phyloP scores from a whole-genome alignment of 768 basidiomycete species.

The Panellus pusillus region DNA sequence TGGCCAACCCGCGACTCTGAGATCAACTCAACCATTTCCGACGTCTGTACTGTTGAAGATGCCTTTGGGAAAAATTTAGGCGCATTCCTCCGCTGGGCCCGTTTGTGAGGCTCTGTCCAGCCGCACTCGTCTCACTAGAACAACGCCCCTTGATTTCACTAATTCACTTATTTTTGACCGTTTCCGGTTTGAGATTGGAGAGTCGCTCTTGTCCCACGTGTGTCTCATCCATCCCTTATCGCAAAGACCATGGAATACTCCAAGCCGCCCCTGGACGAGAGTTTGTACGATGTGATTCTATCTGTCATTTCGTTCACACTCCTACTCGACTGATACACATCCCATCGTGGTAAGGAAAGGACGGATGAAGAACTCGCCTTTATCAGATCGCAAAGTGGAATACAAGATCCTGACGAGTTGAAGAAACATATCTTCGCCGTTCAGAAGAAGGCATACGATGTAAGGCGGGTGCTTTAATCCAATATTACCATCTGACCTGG shows the following conservation, averaged over 20 bases:
- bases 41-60: too few relatives aligned
- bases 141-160: too few relatives aligned
- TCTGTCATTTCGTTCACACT: too few relatives aligned
- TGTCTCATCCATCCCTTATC: background rate
- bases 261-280: background rate
- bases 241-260: background rate
- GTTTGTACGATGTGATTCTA: background rate
- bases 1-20: too few relatives aligned
- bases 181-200: background rate
- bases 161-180: too few relatives aligned
- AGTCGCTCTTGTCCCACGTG: background rate
- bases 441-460: constrained; percentile 31
- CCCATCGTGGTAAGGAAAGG: background rate
- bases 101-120: too few relatives aligned
- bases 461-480: constrained; percentile 8
- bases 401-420: constrained; percentile 28
- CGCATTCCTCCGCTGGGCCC: too few relatives aligned
- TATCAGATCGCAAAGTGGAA: constrained; percentile 28
- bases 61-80: too few relatives aligned
- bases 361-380: constrained; percentile 21
- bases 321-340: background rate
- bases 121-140: too few relatives aligned
- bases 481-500: background rate
- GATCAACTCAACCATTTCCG: too few relatives aligned
- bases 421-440: constrained; percentile 31